phyloP scores from a whole-genome alignment of 345 rosid genomes.

The Salix arbutifolia region DNA sequence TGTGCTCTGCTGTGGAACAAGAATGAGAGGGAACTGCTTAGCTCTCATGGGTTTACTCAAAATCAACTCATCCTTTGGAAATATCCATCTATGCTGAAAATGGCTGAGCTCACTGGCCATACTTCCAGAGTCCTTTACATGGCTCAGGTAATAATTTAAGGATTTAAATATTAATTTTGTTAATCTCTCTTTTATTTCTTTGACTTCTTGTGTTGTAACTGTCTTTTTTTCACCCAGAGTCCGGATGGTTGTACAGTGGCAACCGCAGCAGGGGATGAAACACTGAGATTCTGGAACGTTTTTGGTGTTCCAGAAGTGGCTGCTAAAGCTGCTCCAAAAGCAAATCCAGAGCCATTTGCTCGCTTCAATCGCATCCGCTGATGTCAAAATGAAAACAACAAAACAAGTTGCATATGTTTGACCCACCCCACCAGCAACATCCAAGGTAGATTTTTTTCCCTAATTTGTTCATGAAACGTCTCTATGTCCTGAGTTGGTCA shows the following conservation, averaged over 20 bases:
- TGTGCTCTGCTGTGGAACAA: conserved; percentile 44
- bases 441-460: too few species aligned
- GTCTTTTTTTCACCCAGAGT: conserved; percentile 27
- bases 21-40: conserved; percentile 44
- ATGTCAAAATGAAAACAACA: not conserved
- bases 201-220: not conserved
- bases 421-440: too few species aligned
- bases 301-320: conserved; percentile 59
- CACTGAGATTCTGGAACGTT: conserved; percentile 66
- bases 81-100: conserved; percentile 44
- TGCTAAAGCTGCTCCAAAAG: conserved; percentile 40
- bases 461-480: too few species aligned
- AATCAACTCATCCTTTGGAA: conserved; percentile 46
- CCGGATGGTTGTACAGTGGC: conserved; percentile 78
- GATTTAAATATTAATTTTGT: too few species aligned
- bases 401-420: too few species aligned
- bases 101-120: conserved; percentile 37
- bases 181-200: not conserved
- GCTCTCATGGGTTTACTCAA: conserved; percentile 44
- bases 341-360: conserved; percentile 1
- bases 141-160: conserved; percentile 31
- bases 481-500: too few species aligned
- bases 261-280: conserved; percentile 75
- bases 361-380: conserved; percentile 1
- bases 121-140: conserved; percentile 46